A percentile compares a stretch with the other conserved stretches of the same genome.
Conservation (phyloP, 108 stramenopile genomes). For the Nitzschia sp. region DNA sequence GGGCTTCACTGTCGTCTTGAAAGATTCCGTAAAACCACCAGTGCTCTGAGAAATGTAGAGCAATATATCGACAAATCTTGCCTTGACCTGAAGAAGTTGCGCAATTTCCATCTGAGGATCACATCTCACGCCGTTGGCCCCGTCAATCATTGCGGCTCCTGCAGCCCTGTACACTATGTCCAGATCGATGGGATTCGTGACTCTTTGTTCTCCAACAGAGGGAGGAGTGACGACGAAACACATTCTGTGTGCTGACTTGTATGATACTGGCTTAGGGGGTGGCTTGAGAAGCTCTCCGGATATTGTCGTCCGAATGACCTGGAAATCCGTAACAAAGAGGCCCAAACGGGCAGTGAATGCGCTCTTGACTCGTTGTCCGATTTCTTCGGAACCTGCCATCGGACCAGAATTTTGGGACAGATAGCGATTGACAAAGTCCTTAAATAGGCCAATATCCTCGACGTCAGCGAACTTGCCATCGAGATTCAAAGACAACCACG, state of each 20-base stretch:
- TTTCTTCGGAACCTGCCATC: conserved; percentile 8
- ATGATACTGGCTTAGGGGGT: neutral
- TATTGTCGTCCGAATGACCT: conserved; percentile 48
- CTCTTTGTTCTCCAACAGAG: conserved; percentile 49
- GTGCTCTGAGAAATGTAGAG: conserved; percentile 54
- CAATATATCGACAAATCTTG: conserved; percentile 54
- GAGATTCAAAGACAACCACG: conserved; percentile 33
- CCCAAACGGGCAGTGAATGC: conserved; percentile 28
- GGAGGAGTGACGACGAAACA: conserved; percentile 43
- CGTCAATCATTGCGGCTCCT: conserved; percentile 30
- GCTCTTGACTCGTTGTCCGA: conserved; percentile 20
- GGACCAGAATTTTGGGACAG: conserved; percentile 25
- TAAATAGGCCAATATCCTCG: conserved; percentile 27
- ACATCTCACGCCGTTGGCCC: neutral
- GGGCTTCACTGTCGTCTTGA: conserved; percentile 39
- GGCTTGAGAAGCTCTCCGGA: conserved; percentile 5
- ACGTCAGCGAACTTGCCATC: conserved; percentile 32
- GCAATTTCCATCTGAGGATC: conserved; percentile 26
- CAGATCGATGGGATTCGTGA: conserved; percentile 52
- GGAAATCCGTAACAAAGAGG: conserved; percentile 35
- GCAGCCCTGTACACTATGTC: conserved; percentile 28
- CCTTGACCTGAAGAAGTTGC: conserved; percentile 42
- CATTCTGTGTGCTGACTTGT: conserved; percentile 11
- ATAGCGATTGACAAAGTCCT: conserved; percentile 36
- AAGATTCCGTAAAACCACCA: conserved; percentile 56